Conservation (phyloP, 495 filamentous ascomycete genomes). For the Platismatia glauca region DNA sequence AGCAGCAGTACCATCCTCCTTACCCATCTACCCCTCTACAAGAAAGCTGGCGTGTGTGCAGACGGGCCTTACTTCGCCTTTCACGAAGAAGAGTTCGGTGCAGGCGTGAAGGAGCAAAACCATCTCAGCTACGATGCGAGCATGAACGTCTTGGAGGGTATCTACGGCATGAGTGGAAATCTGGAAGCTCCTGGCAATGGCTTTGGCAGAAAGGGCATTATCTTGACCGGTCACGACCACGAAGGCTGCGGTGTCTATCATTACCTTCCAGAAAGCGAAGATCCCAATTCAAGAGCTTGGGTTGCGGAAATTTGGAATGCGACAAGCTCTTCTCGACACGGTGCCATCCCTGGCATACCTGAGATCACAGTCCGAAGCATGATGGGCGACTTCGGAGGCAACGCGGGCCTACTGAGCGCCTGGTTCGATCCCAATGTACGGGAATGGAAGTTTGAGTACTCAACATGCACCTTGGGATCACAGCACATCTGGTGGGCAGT, state of each 20-base stretch:
- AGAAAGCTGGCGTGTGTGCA: conserved; percentile 70
- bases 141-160: conserved; percentile 60
- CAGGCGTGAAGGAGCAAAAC: conserved; percentile 83
- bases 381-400: conserved; percentile 92
- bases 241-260: conserved; percentile 86
- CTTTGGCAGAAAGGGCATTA: conserved; percentile 57
- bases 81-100: conserved; percentile 45
- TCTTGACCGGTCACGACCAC: conserved; percentile 92
- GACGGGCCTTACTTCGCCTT: conserved; percentile 76
- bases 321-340: conserved; percentile 13
- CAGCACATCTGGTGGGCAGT: conserved; percentile 95
- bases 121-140: conserved; percentile 64
- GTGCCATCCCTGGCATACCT: conserved; percentile 42
- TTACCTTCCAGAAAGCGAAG: conserved; percentile 38
- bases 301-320: conserved; percentile 20
- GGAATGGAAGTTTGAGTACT: conserved; percentile 77
- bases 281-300: conserved; percentile 17
- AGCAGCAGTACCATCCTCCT: conserved; percentile 71
- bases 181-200: conserved; percentile 42
- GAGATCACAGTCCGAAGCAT: conserved; percentile 95
- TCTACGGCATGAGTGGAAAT: conserved; percentile 67
- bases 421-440: conserved; percentile 68
- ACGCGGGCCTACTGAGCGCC: conserved; percentile 73
- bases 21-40: conserved; percentile 88
- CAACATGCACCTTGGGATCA: conserved; percentile 63